Evolutionary conservation across 2,329 filamentous ascomycete species (phyloP).

Genomic region (Pyrenophora teres): DNA sequence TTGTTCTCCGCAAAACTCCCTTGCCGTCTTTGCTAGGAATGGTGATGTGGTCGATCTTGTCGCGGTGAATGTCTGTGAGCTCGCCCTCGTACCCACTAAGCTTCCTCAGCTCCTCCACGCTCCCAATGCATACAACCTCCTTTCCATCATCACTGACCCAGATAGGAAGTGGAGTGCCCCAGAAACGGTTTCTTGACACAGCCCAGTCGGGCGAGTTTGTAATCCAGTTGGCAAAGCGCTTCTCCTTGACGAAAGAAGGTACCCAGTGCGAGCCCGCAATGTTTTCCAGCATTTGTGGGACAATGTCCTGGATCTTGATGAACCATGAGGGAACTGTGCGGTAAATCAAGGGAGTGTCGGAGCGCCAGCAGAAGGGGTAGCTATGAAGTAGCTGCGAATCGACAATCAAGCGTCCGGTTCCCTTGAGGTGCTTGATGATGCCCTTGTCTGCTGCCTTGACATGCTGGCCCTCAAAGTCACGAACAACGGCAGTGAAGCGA

Average conservation of each 20-base stretch:
- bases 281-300: slow-evolving; percentile 87
- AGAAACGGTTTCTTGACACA: slow-evolving; percentile 89
- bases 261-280: slow-evolving; percentile 93
- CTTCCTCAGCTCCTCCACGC: slow-evolving; percentile 79
- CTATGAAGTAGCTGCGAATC: slow-evolving; percentile 89
- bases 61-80: slow-evolving; percentile 83
- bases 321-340: slow-evolving; percentile 94
- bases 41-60: slow-evolving; percentile 92
- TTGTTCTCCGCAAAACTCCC: slow-evolving; percentile 76
- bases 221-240: slow-evolving; percentile 90
- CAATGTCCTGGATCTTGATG: slow-evolving; percentile 80
- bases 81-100: slow-evolving; percentile 86
- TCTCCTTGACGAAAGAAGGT: slow-evolving; percentile 86
- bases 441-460: slow-evolving; percentile 92
- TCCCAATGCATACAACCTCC: slow-evolving; percentile 85
- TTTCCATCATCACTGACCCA: slow-evolving; percentile 91
- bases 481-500: slow-evolving; percentile 75
- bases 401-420: slow-evolving; percentile 74
- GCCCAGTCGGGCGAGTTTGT: slow-evolving; percentile 93
- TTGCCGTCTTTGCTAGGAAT: slow-evolving; percentile 90
- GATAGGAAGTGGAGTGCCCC: slow-evolving; percentile 89
- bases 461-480: slow-evolving; percentile 82
- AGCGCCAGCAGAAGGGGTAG: slow-evolving; percentile 91
- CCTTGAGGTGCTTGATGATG: slow-evolving; percentile 88
- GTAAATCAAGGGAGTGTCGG: slow-evolving; percentile 94